These are phyloP conservation scores for Emiliania huxleyi DNA, from an alignment of 78 protist species.

Conservation along the genomic window DNA sequence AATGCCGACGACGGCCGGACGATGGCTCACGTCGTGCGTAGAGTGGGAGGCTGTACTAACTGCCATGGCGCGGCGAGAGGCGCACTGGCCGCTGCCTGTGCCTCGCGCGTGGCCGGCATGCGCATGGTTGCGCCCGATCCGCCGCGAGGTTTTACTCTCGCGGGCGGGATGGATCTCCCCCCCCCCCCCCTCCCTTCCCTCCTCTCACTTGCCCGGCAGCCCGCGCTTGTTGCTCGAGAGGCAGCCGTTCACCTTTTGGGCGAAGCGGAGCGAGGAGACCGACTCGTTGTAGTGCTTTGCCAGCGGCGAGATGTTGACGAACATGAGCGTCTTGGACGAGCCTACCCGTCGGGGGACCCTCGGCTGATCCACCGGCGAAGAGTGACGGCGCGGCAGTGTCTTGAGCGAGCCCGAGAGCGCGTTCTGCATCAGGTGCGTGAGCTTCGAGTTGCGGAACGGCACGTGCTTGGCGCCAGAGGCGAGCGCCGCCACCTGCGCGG, in stretches of 20 bases:
- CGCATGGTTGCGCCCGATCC: too few relatives aligned
- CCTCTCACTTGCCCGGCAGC: background rate
- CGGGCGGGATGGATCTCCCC: too few relatives aligned
- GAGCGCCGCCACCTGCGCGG: background rate
- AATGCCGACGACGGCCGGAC: too few relatives aligned
- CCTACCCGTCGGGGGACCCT: too few relatives aligned
- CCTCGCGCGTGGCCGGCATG: too few relatives aligned
- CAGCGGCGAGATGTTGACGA: constrained; percentile 17
- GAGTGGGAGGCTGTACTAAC: too few relatives aligned
- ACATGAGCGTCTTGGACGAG: background rate
- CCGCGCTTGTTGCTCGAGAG: background rate
- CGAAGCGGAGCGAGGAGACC: constrained; percentile 47
- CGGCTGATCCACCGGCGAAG: too few relatives aligned
- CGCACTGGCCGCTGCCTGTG: too few relatives aligned
- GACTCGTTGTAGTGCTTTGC: background rate
- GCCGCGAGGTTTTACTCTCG: too few relatives aligned
- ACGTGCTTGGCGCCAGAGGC: background rate
- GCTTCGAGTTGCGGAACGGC: constrained; percentile 55
- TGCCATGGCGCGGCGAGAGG: too few relatives aligned
- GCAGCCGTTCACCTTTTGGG: background rate
- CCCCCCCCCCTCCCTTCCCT: too few relatives aligned
- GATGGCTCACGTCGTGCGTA: too few relatives aligned
- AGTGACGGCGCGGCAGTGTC: background rate
- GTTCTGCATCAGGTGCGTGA: constrained; percentile 27
- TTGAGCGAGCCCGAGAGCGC: background rate